phyloP scores from a whole-genome alignment of 1,284 basidiomycete species.

The Ganoderma meredithae region DNA sequence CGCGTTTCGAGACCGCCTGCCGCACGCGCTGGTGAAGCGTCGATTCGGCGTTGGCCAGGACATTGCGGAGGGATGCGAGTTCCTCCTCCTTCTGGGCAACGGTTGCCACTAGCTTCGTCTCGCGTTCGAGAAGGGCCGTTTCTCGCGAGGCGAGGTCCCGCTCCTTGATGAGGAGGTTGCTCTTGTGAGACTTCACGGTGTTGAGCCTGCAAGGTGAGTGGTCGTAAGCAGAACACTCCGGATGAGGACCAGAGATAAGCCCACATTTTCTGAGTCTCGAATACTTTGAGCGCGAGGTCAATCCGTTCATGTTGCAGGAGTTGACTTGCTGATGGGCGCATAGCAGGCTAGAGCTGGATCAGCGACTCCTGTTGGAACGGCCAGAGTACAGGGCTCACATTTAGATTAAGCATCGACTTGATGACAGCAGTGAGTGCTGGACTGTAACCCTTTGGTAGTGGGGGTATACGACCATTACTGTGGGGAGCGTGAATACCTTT shows the following conservation, averaged over 20 bases:
- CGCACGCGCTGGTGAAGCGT: conserved; percentile 61
- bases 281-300: conserved; percentile 73
- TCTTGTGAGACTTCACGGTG: conserved; percentile 68
- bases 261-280: conserved; percentile 83
- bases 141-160: conserved; percentile 73
- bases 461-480: conserved; percentile 87
- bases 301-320: conserved; percentile 81
- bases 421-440: conserved; percentile 76
- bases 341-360: conserved; percentile 68
- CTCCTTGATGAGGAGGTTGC: conserved; percentile 59
- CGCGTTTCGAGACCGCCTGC: conserved; percentile 66
- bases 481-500: neutral
- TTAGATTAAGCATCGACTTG: conserved; percentile 87
- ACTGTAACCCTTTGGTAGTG: conserved; percentile 84
- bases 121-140: conserved; percentile 58
- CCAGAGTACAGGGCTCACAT: conserved; percentile 56
- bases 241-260: conserved; percentile 28
- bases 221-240: conserved; percentile 1
- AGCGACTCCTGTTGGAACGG: neutral
- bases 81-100: conserved; percentile 68
- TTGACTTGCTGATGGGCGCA: conserved; percentile 83
- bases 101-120: conserved; percentile 54
- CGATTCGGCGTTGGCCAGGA: conserved; percentile 47
- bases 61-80: conserved; percentile 55
- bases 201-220: conserved; percentile 53